Base-by-base conservation (phyloP, 2,329 filamentous ascomycete species). In the Colletotrichum somersetense region DNA sequence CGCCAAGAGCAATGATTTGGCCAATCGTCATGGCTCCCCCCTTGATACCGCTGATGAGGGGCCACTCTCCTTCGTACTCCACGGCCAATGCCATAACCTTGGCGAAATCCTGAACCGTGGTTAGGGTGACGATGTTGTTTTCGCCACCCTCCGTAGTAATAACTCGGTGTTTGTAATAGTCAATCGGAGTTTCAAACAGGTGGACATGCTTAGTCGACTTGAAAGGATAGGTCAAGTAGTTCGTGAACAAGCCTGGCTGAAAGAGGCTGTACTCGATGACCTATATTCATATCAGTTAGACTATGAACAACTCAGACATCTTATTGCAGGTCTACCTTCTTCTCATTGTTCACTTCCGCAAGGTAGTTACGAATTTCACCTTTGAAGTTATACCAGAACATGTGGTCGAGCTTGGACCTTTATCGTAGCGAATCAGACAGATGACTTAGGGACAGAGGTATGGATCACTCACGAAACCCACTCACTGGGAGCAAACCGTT, bases 401-500 rank as follows among this genome's bases (percentile, higher is more conserved):
- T 81, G 18, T 83, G 68, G 1, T 80, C 77, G 18, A 80, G 69
- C 5, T 74, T 75, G 42, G 64, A 35, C n/a, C 66, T 72, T 12
- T 1, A 66, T 3, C 2, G n/a, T 6, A 16, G 6, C 16, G 20
- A 30, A 2, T 26, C 7, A 35, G 38, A 50, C 2, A 26, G 11
- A 7, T 26, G 26, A 20, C 6, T 11, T 14, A 16, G 14, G 20
- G 14, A 40, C 30, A 3, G 5, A 4, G 12, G 20, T 18, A 2
- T 1, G 44, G 14, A 10, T 30, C 3, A 52, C 76, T 78, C 71
- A 86, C 85, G 79, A 79, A 30, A 77, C 80, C 73, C 86, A 92
- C 74, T 93, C 91, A 46, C 88, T 88, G 1, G 90, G 89, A 1
- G 91, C 85, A 77, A 90, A 91, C 8, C 89, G 85, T 74, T 87